Conservation (phyloP, 1,284 basidiomycete genomes). For the Volvariella volvacea region DNA sequence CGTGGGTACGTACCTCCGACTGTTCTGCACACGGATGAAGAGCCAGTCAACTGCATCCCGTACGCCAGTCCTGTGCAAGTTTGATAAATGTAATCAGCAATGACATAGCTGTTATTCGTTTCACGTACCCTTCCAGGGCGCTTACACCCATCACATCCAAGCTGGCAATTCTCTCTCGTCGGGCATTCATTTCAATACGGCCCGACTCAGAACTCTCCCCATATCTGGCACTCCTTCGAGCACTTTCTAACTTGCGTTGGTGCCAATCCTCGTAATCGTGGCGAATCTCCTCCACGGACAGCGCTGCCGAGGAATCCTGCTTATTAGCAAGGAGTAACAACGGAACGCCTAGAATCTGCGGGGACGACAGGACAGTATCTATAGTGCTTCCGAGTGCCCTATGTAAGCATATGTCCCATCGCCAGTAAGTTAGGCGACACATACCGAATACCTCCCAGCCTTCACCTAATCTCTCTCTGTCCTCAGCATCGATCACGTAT, state of each 20-base stretch:
- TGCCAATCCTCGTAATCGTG: slow-evolving; percentile 89
- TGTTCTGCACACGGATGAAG: slow-evolving; percentile 88
- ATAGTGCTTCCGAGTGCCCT: slow-evolving; percentile 20
- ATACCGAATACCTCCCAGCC: slow-evolving; percentile 93
- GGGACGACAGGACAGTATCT: slow-evolving; percentile 82
- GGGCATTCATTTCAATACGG: slow-evolving; percentile 28
- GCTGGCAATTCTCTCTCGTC: slow-evolving; percentile 70
- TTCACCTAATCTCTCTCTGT: slow-evolving; percentile 79
- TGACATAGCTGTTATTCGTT: neutral
- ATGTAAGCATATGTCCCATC: slow-evolving; percentile 9
- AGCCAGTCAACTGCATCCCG: slow-evolving; percentile 90
- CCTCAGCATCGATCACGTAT: slow-evolving; percentile 86
- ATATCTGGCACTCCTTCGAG: slow-evolving; percentile 41
- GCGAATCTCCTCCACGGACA: slow-evolving; percentile 84
- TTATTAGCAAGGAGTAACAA: slow-evolving; percentile 89
- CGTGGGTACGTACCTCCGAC: slow-evolving; percentile 53
- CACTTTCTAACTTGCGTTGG: slow-evolving; percentile 64
- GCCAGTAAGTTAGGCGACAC: slow-evolving; percentile 19
- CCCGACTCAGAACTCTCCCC: slow-evolving; percentile 26
- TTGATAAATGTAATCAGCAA: no score
- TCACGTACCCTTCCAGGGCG: slow-evolving; percentile 78
- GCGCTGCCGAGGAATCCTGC: slow-evolving; percentile 73
- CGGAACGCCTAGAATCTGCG: slow-evolving; percentile 82
- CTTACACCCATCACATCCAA: slow-evolving; percentile 88
- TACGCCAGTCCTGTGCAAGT: slow-evolving; percentile 74